Conservation (phyloP, 805 yeast genomes). For the Monosporozyma aerobia region DNA sequence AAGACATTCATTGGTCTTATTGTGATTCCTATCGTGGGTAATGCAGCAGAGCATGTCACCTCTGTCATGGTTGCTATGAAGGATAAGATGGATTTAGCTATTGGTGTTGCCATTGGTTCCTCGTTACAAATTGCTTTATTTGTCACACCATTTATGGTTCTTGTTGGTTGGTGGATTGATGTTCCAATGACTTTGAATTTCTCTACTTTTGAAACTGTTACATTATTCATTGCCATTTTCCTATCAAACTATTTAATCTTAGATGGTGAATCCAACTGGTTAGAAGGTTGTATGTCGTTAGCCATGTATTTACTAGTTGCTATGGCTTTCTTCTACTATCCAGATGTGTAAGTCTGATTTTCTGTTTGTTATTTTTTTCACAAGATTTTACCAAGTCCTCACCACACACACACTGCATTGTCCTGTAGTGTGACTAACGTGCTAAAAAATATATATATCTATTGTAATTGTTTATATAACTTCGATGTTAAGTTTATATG, state of each 20-base stretch:
- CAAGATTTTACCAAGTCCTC: too few relatives aligned
- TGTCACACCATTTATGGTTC: constrained; percentile 90
- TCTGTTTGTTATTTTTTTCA: too few relatives aligned
- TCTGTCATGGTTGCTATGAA: constrained; percentile 91
- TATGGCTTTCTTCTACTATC: constrained; percentile 82
- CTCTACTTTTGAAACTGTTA: constrained; percentile 88
- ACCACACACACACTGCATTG: background rate
- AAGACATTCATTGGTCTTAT: constrained; percentile 93
- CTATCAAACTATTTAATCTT: constrained; percentile 77
- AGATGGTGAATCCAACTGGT: constrained; percentile 95
- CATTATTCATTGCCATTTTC: constrained; percentile 81
- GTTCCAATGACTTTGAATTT: constrained; percentile 90
- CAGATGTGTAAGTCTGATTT: constrained; percentile 36
- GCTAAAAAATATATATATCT: too few relatives aligned
- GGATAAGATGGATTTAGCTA: constrained; percentile 94
- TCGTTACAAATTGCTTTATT: constrained; percentile 92
- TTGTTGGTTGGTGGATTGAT: constrained; percentile 85
- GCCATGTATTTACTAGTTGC: constrained; percentile 83
- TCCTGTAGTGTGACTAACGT: too few relatives aligned
- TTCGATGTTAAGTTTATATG: too few relatives aligned
- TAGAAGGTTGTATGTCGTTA: constrained; percentile 88
- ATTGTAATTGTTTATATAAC: too few relatives aligned
- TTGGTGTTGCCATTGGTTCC: constrained; percentile 94
- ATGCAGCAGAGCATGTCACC: constrained; percentile 98
- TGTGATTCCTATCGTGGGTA: constrained; percentile 92